phyloP scores from a whole-genome alignment of 2,329 filamentous ascomycete species.

The Lachnellula hyalina region DNA sequence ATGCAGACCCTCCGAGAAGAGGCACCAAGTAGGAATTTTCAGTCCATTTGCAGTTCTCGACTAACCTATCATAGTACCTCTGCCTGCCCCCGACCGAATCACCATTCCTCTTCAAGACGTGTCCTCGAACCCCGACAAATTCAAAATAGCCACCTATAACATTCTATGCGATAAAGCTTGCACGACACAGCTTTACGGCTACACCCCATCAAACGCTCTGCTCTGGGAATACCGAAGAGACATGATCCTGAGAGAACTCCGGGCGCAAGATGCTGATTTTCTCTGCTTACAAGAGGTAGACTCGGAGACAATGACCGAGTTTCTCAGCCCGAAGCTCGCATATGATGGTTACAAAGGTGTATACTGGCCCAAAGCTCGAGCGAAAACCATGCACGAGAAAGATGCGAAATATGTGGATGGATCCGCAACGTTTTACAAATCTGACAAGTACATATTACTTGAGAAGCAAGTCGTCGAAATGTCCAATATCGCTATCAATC shows the following conservation, averaged over 20 bases:
- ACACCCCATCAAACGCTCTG: conserved; percentile 76
- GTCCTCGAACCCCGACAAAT: conserved; percentile 54
- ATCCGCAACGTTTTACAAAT: conserved; percentile 95
- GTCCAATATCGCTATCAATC: conserved; percentile 83
- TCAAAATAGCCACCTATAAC: conserved; percentile 91
- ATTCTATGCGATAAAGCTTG: conserved; percentile 93
- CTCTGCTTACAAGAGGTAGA: conserved; percentile 93
- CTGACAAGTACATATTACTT: conserved; percentile 85
- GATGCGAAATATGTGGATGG: conserved; percentile 90
- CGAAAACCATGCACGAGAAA: conserved; percentile 85
- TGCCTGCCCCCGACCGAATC: conserved; percentile 70
- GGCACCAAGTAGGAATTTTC: conserved; percentile 64
- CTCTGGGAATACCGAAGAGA: conserved; percentile 83
- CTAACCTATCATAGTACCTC: conserved; percentile 53
- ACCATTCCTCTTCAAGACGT: conserved; percentile 74
- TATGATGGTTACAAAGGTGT: conserved; percentile 89
- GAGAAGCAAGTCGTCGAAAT: conserved; percentile 96
- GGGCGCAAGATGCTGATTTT: conserved; percentile 76
- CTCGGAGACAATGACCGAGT: conserved; percentile 84
- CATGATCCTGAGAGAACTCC: conserved; percentile 77
- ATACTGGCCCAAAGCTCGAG: conserved; percentile 84
- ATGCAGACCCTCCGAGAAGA: conserved; percentile 79
- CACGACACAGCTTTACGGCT: conserved; percentile 79
- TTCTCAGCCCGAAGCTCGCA: conserved; percentile 80
- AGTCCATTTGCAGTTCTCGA: conserved; percentile 21